These are phyloP conservation scores for Hordeum pubiflorum DNA, from an alignment of 202 grass and related monocot genomes.

Conservation along the genomic window DNA sequence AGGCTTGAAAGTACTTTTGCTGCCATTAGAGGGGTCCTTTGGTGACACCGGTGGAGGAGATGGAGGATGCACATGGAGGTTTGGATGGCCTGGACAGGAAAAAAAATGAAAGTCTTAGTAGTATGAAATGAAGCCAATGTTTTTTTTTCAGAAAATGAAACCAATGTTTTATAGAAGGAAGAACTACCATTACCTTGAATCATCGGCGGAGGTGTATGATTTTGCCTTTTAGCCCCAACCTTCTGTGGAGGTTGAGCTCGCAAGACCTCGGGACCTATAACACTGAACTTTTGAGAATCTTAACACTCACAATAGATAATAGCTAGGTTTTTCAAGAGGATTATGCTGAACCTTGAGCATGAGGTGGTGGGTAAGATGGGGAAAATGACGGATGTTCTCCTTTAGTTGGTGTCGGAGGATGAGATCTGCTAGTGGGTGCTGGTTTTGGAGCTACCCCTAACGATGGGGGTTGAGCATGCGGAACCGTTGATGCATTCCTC, in stretches of 20 bases:
- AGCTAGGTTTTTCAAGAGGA: neutral
- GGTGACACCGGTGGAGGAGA: slow-evolving; percentile 40
- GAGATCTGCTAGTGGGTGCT: slow-evolving; percentile 37
- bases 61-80: slow-evolving; percentile 28
- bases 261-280: slow-evolving; percentile 27
- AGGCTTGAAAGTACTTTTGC: slow-evolving; percentile 42
- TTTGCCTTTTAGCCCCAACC: slow-evolving; percentile 34
- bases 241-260: slow-evolving; percentile 28
- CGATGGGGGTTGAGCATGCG: slow-evolving; percentile 34
- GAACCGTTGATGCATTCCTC: slow-evolving; percentile 41
- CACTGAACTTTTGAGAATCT: slow-evolving; percentile 25
- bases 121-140: slow-evolving; percentile 11
- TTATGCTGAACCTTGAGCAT: slow-evolving; percentile 47
- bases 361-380: slow-evolving; percentile 40
- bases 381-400: slow-evolving; percentile 22
- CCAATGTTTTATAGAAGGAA: slow-evolving; percentile 4
- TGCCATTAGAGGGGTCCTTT: slow-evolving; percentile 22
- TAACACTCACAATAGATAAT: neutral
- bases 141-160: slow-evolving; percentile 17
- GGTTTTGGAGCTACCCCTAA: slow-evolving; percentile 36
- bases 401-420: slow-evolving; percentile 20
- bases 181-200: slow-evolving; percentile 39
- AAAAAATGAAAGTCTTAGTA: neutral
- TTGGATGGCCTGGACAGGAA: slow-evolving; percentile 37
- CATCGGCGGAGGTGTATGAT: slow-evolving; percentile 37